Percentiles rank a stretch among this genome's conserved stretches.
phyloP scores from a whole-genome alignment of 2,329 filamentous ascomycete species.

The Pestalotiopsis sp. region DNA sequence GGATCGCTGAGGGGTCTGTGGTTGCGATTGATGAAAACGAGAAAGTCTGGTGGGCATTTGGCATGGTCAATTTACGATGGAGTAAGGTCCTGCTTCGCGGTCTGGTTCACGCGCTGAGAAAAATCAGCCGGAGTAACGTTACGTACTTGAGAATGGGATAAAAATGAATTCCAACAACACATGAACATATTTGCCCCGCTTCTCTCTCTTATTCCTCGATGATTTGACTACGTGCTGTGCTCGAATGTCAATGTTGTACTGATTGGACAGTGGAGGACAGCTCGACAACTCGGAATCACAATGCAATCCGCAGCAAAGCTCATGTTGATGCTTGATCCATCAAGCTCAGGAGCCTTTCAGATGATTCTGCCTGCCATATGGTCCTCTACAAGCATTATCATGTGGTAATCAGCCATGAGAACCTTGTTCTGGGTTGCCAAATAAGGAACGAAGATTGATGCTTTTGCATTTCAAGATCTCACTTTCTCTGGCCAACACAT shows the following conservation, averaged over 20 bases:
- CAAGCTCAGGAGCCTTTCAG: too few species aligned
- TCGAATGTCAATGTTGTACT: background rate
- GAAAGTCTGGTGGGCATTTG: conserved; percentile 21
- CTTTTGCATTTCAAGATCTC: too few species aligned
- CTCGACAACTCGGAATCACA: too few species aligned
- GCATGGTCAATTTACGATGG: conserved; percentile 31
- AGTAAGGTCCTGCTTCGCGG: conserved; percentile 32
- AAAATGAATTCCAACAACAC: conserved; percentile 8
- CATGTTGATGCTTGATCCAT: too few species aligned
- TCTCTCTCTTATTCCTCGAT: background rate
- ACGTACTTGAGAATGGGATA: conserved; percentile 35
- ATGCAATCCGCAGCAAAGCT: too few species aligned
- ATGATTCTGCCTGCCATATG: too few species aligned
- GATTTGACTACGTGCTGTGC: background rate
- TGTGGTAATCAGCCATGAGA: too few species aligned
- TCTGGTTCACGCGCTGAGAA: conserved; percentile 33
- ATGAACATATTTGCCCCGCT: background rate
- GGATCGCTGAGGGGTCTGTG: conserved; percentile 18
- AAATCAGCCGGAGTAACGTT: conserved; percentile 34
- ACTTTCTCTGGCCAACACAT: too few species aligned
- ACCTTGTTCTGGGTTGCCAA: too few species aligned
- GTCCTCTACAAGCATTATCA: too few species aligned
- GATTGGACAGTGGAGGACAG: too few species aligned
- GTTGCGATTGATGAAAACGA: conserved; percentile 19
- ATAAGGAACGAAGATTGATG: too few species aligned